These are phyloP conservation scores for Lunularia cruciata DNA, from an alignment of 225 moss, liverwort and hornwort species.

Conservation along the genomic window DNA sequence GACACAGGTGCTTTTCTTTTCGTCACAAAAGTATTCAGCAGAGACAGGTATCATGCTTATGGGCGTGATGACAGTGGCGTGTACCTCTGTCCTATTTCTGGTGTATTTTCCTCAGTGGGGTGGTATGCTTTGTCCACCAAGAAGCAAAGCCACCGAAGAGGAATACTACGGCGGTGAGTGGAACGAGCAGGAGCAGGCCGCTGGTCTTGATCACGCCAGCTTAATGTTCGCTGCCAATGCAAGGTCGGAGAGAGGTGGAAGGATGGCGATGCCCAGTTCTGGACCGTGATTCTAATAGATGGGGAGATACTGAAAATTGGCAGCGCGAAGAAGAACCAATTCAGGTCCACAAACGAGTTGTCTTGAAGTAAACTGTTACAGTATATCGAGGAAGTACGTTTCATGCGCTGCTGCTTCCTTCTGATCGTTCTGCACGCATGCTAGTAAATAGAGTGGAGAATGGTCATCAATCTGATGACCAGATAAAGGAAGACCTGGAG, in stretches of 20 bases:
- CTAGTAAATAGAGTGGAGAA: no score
- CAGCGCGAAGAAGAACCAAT: no score
- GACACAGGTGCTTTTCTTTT: constrained; percentile 60
- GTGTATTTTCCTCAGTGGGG: constrained; percentile 73
- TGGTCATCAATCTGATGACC: no score
- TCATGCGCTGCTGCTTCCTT: no score
- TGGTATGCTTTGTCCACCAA: constrained; percentile 52
- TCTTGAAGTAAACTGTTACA: no score
- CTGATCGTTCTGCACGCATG: no score
- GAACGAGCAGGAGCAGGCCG: constrained; percentile 50
- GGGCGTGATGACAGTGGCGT: constrained; percentile 59
- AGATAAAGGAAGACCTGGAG: no score
- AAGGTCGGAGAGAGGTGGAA: constrained; percentile 54
- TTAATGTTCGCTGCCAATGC: constrained; percentile 71
- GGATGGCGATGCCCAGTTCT: no score
- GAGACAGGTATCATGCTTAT: constrained; percentile 60
- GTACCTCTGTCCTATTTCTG: constrained; percentile 29
- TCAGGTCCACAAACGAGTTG: no score
- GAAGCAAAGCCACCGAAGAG: constrained; percentile 42
- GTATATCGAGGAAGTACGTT: no score
- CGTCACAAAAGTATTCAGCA: constrained; percentile 34
- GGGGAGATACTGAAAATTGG: no score
- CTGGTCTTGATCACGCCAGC: constrained; percentile 50
- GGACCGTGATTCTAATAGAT: no score
- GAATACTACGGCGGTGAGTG: constrained; percentile 64